Percentiles rank a stretch among this genome's conserved stretches.
Evolutionary conservation across 352 stramenopile species (phyloP).

Genomic region (Phytophthora crassamura): DNA sequence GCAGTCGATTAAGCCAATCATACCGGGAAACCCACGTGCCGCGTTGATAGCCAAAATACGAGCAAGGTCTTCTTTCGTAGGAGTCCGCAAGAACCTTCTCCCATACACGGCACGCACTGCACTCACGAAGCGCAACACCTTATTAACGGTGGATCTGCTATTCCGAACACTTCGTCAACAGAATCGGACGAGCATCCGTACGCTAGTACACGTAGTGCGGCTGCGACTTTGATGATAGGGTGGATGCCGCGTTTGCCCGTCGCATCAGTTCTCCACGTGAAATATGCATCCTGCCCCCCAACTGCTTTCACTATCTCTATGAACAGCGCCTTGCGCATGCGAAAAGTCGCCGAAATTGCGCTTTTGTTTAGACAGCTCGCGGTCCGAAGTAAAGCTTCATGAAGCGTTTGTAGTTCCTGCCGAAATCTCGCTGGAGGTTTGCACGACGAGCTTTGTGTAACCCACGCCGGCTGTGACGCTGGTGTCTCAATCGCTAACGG

Average conservation of each 20-base stretch:
- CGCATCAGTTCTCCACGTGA: not conserved
- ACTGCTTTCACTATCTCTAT: too few relatives aligned
- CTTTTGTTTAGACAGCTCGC: too few relatives aligned
- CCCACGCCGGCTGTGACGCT: too few relatives aligned
- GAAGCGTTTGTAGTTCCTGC: too few relatives aligned
- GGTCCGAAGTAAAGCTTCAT: too few relatives aligned
- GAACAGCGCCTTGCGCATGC: too few relatives aligned
- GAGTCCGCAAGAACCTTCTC: not conserved
- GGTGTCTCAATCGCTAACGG: too few relatives aligned
- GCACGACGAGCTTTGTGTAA: too few relatives aligned
- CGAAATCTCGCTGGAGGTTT: too few relatives aligned
- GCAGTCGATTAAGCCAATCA: conserved; percentile 6
- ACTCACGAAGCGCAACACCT: too few relatives aligned
- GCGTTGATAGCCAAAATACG: conserved; percentile 4
- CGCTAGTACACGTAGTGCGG: conserved; percentile 1
- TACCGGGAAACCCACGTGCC: not conserved
- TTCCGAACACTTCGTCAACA: not conserved
- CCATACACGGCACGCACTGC: too few relatives aligned
- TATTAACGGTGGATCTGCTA: not conserved
- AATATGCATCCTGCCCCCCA: not conserved
- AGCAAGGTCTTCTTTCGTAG: not conserved
- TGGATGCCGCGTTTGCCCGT: conserved; percentile 8
- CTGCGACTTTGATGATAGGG: conserved; percentile 1
- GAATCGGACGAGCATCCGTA: not conserved
- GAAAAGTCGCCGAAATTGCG: too few relatives aligned